phyloP scores from a whole-genome alignment of 495 filamentous ascomycete species.

The Trichodelitschia bisporula region DNA sequence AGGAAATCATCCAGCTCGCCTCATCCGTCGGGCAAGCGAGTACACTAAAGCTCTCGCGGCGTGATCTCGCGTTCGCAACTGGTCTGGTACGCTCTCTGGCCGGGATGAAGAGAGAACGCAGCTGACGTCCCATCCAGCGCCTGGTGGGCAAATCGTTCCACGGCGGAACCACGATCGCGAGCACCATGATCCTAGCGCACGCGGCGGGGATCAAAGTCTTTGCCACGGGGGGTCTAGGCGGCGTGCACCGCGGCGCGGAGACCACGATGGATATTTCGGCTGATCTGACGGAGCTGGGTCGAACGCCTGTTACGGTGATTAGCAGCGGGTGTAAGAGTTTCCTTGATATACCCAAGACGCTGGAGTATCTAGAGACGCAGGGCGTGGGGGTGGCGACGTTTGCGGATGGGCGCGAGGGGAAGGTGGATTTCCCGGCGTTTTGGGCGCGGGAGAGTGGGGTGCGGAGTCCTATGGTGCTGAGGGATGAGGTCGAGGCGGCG shows the following conservation, averaged over 20 bases:
- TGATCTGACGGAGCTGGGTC: slow-evolving; percentile 83
- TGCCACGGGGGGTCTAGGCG: slow-evolving; percentile 65
- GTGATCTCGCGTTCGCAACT: slow-evolving; percentile 60
- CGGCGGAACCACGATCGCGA: slow-evolving; percentile 80
- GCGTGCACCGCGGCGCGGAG: slow-evolving; percentile 81
- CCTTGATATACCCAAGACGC: slow-evolving; percentile 67
- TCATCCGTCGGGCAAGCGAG: slow-evolving; percentile 33
- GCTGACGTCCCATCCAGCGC: slow-evolving; percentile 20
- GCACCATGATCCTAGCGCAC: slow-evolving; percentile 74
- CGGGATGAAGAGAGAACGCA: neutral
- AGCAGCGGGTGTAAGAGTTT: slow-evolving; percentile 90
- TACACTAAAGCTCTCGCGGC: slow-evolving; percentile 57
- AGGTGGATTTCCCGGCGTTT: slow-evolving; percentile 71
- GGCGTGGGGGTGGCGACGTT: slow-evolving; percentile 75
- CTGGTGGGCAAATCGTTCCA: slow-evolving; percentile 38
- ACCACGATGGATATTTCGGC: slow-evolving; percentile 80
- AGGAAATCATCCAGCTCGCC: slow-evolving; percentile 47
- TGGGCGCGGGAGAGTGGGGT: slow-evolving; percentile 67
- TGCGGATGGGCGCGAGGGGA: slow-evolving; percentile 36
- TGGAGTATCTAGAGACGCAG: slow-evolving; percentile 89
- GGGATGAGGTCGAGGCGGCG: slow-evolving; percentile 59
- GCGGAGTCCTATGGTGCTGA: slow-evolving; percentile 47
- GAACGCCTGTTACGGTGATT: slow-evolving; percentile 71
- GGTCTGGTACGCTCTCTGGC: slow-evolving; percentile 33
- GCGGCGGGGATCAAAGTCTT: slow-evolving; percentile 81